These are phyloP conservation scores for Tricharina praecox DNA, from an alignment of 495 filamentous ascomycete genomes.

Conservation along the genomic window DNA sequence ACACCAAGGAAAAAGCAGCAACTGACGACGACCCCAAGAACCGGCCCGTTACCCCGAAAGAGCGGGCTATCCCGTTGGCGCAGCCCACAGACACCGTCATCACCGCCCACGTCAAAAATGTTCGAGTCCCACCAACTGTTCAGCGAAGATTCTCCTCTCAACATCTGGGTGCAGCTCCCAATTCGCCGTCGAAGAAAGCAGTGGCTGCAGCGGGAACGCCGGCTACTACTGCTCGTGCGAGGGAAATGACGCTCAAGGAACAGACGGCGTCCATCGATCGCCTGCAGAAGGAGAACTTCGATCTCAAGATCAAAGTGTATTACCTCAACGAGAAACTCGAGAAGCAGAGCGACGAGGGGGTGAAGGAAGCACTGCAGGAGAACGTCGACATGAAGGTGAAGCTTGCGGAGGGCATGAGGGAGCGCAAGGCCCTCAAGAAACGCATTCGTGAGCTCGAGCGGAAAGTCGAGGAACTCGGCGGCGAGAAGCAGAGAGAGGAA, in stretches of 20 bases:
- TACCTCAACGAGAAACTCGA: conserved; percentile 87
- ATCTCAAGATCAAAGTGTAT: conserved; percentile 92
- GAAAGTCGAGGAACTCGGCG: conserved; percentile 55
- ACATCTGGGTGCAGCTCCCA: conserved; percentile 32
- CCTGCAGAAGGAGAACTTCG: conserved; percentile 90
- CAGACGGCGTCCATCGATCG: conserved; percentile 93
- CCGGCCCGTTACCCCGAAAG: conserved; percentile 31
- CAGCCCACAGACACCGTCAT: conserved; percentile 75
- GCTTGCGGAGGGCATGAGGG: conserved; percentile 69
- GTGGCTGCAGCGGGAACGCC: conserved; percentile 34
- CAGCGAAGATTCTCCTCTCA: conserved; percentile 62
- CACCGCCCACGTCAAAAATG: conserved; percentile 68
- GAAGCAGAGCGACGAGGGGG: conserved; percentile 83
- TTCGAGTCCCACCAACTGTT: conserved; percentile 77
- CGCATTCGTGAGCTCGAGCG: conserved; percentile 74
- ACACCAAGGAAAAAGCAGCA: neutral
- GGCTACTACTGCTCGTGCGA: conserved; percentile 46
- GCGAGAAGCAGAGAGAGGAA: conserved; percentile 42
- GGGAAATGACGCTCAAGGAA: conserved; percentile 84
- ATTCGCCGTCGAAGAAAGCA: conserved; percentile 40
- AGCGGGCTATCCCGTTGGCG: conserved; percentile 35
- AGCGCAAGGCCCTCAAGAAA: conserved; percentile 62
- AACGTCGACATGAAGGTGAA: conserved; percentile 90
- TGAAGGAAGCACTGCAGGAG: conserved; percentile 93
- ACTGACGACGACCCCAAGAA: neutral